A percentile compares a stretch with the other conserved stretches of the same genome.
Evolutionary conservation across 202 grass and related monocot species (phyloP).

Genomic region (Elaeis oleifera): DNA sequence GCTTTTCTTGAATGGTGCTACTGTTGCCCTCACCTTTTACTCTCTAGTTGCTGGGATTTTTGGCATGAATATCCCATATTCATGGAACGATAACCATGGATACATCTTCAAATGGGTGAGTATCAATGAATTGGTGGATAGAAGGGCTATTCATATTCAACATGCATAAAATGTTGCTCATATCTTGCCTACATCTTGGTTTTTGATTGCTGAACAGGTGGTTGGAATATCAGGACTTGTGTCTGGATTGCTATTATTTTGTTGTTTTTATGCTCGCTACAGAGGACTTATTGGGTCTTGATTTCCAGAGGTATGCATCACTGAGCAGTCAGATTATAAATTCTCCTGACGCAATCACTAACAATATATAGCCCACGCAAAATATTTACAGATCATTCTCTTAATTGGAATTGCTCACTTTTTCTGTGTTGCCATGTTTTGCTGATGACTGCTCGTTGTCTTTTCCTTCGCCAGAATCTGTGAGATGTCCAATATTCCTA

Average conservation of each 20-base stretch:
- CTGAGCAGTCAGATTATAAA: too few species aligned
- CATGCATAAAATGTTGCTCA: too few species aligned
- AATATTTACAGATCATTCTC: too few species aligned
- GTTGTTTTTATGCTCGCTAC: constrained; percentile 76
- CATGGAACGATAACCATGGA: constrained; percentile 73
- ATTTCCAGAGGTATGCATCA: constrained; percentile 27
- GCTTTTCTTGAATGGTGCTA: constrained; percentile 89
- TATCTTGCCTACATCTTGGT: constrained; percentile 11
- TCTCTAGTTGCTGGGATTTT: constrained; percentile 83
- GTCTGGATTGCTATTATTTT: constrained; percentile 61
- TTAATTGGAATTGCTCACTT: too few species aligned
- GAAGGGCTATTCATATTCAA: too few species aligned
- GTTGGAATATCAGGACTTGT: constrained; percentile 27
- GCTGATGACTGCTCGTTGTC: too few species aligned
- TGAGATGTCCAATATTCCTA: too few species aligned
- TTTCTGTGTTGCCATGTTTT: too few species aligned
- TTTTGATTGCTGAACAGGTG: constrained; percentile 43
- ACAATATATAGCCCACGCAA: too few species aligned
- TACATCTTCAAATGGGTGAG: constrained; percentile 77
- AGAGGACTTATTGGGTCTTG: constrained; percentile 84
- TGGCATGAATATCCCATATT: constrained; percentile 95
- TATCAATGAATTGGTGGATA: neutral
- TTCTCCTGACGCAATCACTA: too few species aligned
- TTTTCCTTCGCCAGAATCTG: too few species aligned
- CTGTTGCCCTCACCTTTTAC: constrained; percentile 78